Evolutionary conservation across 2,329 filamentous ascomycete genomes (phyloP), one percentile per base, ranked within the genome.

Genomic region (Talaromyces albobiverticillius): DNA sequence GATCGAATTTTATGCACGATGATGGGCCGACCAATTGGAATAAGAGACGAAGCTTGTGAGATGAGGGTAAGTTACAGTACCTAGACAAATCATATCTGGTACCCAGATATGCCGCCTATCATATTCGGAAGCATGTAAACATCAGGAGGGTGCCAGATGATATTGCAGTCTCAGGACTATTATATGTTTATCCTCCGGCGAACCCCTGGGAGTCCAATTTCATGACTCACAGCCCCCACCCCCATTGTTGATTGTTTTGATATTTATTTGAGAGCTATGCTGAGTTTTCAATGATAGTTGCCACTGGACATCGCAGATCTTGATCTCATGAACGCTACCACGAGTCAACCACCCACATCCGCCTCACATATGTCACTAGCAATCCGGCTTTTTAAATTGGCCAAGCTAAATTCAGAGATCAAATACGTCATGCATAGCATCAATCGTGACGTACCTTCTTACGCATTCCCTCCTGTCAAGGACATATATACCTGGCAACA

Each of bases 391-490:
- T 81, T 82, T 52, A 64, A 54, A 48, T 45, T 68, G 2, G 61
- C 67, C 1, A 61, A 71, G 65, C 66, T 82, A 5, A 82, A 81
- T 53, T 82, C 80, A 0, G 80, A 82, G 59, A 81, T 82, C n/a
- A 82, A 82, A 63, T 82, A 81, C 46, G 70, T 82, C 2, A 75
- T 79, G 32, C 79, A 82, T 51, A 81, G 79, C 50, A 73, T 82
- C 50, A 72, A 73, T n/a, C 70, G 75, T 22, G 70, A 74, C 4
- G 67, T 71, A 0, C 79, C 79, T 0, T 63, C 64, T 6, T 82
- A 81, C 50, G 76, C 79, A 0, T 79, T 76, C 36, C 79, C 79
- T 0, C 66, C 71, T 1, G 66, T 79, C 1, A 66, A 70, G 7
- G 71, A 79, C 42, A 72, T 80, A 3, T 59, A 70, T 14, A 60